These are phyloP conservation scores for Chrysochromulina parva DNA, from an alignment of 78 protist species.

Conservation along the genomic window DNA sequence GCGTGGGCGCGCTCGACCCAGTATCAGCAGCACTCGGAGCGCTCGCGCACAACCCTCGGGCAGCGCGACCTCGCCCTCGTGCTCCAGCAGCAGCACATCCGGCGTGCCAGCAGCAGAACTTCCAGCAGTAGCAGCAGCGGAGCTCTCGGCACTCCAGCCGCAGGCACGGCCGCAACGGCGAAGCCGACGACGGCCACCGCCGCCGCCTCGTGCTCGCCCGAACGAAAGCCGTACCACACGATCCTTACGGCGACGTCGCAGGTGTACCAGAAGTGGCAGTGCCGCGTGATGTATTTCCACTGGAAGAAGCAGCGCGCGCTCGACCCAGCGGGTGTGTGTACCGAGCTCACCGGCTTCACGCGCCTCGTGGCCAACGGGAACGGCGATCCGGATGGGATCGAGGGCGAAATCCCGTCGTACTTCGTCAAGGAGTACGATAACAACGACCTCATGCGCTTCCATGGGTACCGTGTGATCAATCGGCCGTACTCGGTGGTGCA, in stretches of 20 bases:
- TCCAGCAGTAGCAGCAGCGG: too few species aligned
- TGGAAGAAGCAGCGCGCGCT: not conserved
- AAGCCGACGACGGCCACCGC: too few species aligned
- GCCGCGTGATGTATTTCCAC: conserved; percentile 21
- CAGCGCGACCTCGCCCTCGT: too few species aligned
- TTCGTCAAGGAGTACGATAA: not conserved
- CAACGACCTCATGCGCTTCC: not conserved
- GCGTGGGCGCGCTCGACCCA: too few species aligned
- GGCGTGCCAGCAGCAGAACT: too few species aligned
- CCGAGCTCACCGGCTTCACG: conserved; percentile 35
- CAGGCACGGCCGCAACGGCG: too few species aligned
- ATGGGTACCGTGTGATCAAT: conserved; percentile 10
- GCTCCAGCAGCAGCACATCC: too few species aligned
- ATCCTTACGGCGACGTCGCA: not conserved
- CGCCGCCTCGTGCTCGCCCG: too few species aligned
- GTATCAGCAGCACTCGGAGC: too few species aligned
- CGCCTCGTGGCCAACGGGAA: not conserved
- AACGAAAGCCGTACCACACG: conserved; percentile 15
- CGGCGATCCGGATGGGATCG: not conserved
- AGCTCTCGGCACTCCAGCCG: too few species aligned
- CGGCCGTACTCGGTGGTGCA: not conserved
- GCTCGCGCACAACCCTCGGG: too few species aligned
- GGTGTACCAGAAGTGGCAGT: conserved; percentile 23
- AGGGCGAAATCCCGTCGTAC: not conserved
- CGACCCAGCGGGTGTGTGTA: conserved; percentile 16